phyloP scores from a whole-genome alignment of 2,329 filamentous ascomycete genomes.

The Penicillium polonicum region DNA sequence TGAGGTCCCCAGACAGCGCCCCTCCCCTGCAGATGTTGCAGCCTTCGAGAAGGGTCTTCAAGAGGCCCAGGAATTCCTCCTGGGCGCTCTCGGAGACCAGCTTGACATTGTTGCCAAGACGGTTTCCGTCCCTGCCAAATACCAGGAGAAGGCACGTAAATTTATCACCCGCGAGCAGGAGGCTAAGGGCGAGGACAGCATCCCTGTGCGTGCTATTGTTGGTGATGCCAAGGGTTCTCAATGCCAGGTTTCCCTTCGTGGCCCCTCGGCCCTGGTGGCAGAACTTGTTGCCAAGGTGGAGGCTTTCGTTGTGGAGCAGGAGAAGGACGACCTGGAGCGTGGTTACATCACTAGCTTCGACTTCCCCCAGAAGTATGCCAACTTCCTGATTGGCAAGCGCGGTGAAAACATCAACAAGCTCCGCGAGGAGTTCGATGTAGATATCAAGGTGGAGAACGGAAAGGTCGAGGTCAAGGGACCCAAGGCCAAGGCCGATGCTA shows the following conservation, averaged over 20 bases:
- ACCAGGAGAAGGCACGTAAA: conserved; percentile 62
- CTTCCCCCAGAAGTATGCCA: conserved; percentile 92
- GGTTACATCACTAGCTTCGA: conserved; percentile 84
- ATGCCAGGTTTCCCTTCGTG: conserved; percentile 67
- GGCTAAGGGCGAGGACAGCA: conserved; percentile 47
- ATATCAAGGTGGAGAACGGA: conserved; percentile 87
- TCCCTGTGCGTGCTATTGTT: conserved; percentile 58
- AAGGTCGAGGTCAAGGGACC: conserved; percentile 95
- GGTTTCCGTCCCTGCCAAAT: conserved; percentile 58
- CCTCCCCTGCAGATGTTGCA: conserved; percentile 54
- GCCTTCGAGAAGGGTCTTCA: conserved; percentile 58
- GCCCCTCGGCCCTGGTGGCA: conserved; percentile 70
- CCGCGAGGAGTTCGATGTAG: conserved; percentile 68
- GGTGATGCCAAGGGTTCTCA: conserved; percentile 39
- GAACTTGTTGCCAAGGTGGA: conserved; percentile 70
- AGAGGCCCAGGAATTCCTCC: conserved; percentile 58
- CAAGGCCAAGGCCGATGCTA: conserved; percentile 86
- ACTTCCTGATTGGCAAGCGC: conserved; percentile 70
- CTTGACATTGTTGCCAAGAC: conserved; percentile 55
- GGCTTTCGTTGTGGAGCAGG: conserved; percentile 80
- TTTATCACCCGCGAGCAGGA: conserved; percentile 60
- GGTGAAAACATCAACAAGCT: conserved; percentile 69
- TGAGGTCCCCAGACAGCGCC: conserved; percentile 56
- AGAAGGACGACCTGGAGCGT: conserved; percentile 89
- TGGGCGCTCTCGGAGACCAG: conserved; percentile 54